Evolutionary conservation across 805 yeast genomes (phyloP).

Genomic region (Candida montana): DNA sequence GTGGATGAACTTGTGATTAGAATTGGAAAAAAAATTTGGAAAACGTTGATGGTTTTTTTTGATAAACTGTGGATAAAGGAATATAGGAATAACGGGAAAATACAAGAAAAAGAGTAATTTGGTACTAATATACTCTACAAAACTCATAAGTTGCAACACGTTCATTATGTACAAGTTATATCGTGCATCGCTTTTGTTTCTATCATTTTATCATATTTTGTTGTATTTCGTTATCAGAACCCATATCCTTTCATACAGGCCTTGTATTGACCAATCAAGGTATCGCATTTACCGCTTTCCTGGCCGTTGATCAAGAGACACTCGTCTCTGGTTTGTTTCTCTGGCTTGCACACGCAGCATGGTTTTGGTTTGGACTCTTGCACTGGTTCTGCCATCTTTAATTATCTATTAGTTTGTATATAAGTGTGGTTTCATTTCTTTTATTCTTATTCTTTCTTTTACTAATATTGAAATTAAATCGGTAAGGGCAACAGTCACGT

Average conservation of each 20-base stretch:
- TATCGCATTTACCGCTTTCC: slow-evolving; percentile 77
- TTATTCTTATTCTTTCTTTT: too few species aligned
- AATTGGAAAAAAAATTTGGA: too few species aligned
- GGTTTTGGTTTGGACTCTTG: slow-evolving; percentile 69
- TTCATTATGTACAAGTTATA: background rate
- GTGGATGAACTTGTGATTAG: background rate
- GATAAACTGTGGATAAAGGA: too few species aligned
- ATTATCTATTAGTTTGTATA: background rate
- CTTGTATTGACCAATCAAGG: slow-evolving; percentile 68
- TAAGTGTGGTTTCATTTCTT: background rate
- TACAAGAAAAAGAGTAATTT: too few species aligned
- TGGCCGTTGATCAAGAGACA: slow-evolving; percentile 80
- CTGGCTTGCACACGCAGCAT: slow-evolving; percentile 90
- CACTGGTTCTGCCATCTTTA: slow-evolving; percentile 14
- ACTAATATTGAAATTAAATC: too few species aligned
- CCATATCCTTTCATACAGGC: slow-evolving; percentile 91
- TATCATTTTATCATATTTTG: too few species aligned
- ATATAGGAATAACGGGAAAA: too few species aligned
- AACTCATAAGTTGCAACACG: background rate
- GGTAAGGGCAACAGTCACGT: too few species aligned
- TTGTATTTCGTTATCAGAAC: slow-evolving; percentile 35
- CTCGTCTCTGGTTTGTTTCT: slow-evolving; percentile 78
- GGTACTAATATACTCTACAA: too few species aligned
- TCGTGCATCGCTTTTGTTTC: background rate
- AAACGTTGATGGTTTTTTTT: too few species aligned